Conservation (phyloP, 768 basidiomycete species). For the Coprinopsis strossmayeri region DNA sequence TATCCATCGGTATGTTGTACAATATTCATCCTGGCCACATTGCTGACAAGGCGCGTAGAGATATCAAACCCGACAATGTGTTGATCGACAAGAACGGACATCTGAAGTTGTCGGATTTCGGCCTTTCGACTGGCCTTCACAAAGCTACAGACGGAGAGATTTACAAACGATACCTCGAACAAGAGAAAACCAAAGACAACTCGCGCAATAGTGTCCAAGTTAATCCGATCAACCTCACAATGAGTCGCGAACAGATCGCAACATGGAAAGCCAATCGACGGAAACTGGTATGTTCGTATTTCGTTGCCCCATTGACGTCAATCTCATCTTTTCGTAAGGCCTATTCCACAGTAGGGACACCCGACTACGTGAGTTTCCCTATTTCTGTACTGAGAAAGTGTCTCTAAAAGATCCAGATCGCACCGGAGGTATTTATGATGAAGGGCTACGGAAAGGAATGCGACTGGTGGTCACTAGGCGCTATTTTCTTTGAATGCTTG, state of each 20-base stretch:
- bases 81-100: conserved; percentile 96
- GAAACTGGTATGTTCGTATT: conserved; percentile 60
- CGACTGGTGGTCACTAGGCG: conserved; percentile 99
- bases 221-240: conserved; percentile 94
- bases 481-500: conserved; percentile 98
- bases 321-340: conserved; percentile 44
- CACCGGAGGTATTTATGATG: conserved; percentile 95
- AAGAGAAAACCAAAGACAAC: conserved; percentile 54
- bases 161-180: conserved; percentile 87
- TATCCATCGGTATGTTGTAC: conserved; percentile 78
- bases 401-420: conserved; percentile 76
- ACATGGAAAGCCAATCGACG: conserved; percentile 99
- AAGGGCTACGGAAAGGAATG: conserved; percentile 98
- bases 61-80: conserved; percentile 99
- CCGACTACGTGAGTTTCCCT: conserved; percentile 55
- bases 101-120: conserved; percentile 97
- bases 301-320: background rate
- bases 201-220: conserved; percentile 96
- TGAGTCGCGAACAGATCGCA: conserved; percentile 94
- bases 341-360: conserved; percentile 81
- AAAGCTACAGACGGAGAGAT: conserved; percentile 92
- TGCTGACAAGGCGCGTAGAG: conserved; percentile 39
- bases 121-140: conserved; percentile 95
- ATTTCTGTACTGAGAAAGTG: too few species aligned
- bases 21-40: conserved; percentile 3